Conservation (phyloP, 1,284 basidiomycete genomes). For the Ustilago trichophora region DNA sequence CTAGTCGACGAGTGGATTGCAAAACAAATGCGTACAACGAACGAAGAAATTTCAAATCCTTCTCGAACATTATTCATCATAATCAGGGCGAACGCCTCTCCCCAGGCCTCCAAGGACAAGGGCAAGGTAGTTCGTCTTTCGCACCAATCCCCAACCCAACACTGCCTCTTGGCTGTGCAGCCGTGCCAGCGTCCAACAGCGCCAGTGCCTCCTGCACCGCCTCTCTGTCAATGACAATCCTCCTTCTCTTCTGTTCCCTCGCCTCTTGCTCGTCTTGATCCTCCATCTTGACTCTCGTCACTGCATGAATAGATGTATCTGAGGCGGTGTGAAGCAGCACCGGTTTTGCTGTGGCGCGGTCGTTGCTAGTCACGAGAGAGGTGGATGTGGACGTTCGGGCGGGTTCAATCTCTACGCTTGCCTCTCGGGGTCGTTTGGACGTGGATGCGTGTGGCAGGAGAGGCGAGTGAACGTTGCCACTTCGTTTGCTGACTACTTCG, state of each 20-base stretch:
- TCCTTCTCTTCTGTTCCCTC: constrained; percentile 44
- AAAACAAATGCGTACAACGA: too few species aligned
- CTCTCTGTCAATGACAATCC: constrained; percentile 50
- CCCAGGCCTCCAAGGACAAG: constrained; percentile 38
- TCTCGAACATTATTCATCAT: too few species aligned
- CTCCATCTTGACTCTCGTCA: constrained; percentile 9
- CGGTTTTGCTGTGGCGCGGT: constrained; percentile 25
- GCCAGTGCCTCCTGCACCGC: constrained; percentile 55
- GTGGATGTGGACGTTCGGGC: constrained; percentile 3
- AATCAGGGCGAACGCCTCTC: constrained; percentile 19
- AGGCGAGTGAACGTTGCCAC: constrained; percentile 39
- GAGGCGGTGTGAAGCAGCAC: constrained; percentile 15
- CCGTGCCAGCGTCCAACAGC: constrained; percentile 48
- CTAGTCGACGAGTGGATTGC: too few species aligned
- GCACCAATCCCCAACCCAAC: background rate
- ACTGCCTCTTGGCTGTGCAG: constrained; percentile 23
- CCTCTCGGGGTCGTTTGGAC: constrained; percentile 29
- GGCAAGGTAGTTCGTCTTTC: constrained; percentile 21
- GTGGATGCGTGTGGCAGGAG: constrained; percentile 13
- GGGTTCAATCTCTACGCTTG: constrained; percentile 40
- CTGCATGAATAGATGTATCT: constrained; percentile 6
- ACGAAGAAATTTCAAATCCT: too few species aligned
- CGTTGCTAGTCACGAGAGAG: constrained; percentile 23
- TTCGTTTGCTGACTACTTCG: constrained; percentile 57
- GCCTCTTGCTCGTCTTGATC: constrained; percentile 9